Evolutionary conservation across 148 eudicot species (phyloP).

Genomic region (Spergularia marina): DNA sequence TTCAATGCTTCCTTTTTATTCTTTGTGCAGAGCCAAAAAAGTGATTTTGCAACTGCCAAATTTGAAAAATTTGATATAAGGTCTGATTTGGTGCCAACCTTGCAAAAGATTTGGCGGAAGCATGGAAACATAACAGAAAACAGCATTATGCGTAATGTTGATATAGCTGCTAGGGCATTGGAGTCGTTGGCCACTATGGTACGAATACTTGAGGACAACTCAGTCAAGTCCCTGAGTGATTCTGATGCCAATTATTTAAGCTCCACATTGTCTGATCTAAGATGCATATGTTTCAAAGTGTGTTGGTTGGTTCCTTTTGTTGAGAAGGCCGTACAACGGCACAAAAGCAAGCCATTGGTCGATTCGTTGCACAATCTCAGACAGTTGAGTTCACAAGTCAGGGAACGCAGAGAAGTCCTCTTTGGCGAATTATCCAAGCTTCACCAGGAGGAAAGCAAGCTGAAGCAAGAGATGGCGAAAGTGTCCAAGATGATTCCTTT

Average conservation of each 20-base stretch:
- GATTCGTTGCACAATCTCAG: neutral
- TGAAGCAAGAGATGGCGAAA: slow-evolving; percentile 10
- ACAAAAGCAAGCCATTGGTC: slow-evolving; percentile 10
- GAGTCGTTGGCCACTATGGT: slow-evolving; percentile 21
- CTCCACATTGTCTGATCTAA: slow-evolving; percentile 19
- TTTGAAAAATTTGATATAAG: slow-evolving; percentile 13
- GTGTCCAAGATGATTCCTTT: slow-evolving; percentile 1
- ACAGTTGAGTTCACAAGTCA: neutral
- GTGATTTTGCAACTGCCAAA: slow-evolving; percentile 7
- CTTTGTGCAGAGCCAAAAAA: slow-evolving; percentile 1
- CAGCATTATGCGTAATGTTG: neutral
- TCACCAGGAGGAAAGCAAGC: neutral
- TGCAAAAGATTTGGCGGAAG: slow-evolving; percentile 23
- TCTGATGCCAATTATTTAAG: slow-evolving; percentile 11
- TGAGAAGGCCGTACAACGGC: slow-evolving; percentile 13
- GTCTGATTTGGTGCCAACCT: slow-evolving; percentile 13
- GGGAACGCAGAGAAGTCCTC: slow-evolving; percentile 1
- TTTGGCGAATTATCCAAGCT: slow-evolving; percentile 6
- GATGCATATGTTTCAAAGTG: slow-evolving; percentile 16
- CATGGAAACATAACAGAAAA: slow-evolving; percentile 15
- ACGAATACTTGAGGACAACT: slow-evolving; percentile 9
- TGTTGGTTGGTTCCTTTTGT: slow-evolving; percentile 13
- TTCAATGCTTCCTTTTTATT: slow-evolving; percentile 2
- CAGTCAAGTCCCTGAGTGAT: slow-evolving; percentile 8
- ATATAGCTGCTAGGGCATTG: slow-evolving; percentile 9